Conservation (phyloP, 108 stramenopile species). For the Cyclotella choctawhatcheeana region DNA sequence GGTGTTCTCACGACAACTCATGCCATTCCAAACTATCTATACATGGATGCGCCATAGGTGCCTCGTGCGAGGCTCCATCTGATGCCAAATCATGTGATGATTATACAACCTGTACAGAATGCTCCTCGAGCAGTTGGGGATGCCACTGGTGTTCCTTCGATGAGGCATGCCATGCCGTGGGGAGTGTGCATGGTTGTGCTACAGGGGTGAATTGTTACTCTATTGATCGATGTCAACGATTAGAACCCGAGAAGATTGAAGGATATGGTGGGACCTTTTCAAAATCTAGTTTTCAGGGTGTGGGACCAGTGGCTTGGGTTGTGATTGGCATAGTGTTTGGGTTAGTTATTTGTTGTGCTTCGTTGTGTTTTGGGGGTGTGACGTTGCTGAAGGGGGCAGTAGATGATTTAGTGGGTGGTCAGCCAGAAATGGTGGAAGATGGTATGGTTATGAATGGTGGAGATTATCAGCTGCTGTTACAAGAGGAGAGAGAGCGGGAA, state of each 20-base stretch:
- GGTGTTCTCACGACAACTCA: constrained; percentile 79
- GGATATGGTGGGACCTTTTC: constrained; percentile 40
- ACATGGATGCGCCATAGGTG: constrained; percentile 73
- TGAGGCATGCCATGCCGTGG: constrained; percentile 80
- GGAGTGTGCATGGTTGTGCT: constrained; percentile 81
- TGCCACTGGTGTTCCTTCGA: constrained; percentile 59
- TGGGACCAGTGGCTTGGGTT: constrained; percentile 42
- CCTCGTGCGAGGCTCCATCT: constrained; percentile 54
- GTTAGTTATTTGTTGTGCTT: constrained; percentile 61
- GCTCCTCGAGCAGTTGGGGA: constrained; percentile 41
- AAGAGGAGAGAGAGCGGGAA: constrained; percentile 4
- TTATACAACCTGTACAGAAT: constrained; percentile 36
- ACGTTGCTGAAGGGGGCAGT: constrained; percentile 64
- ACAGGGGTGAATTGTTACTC: constrained; percentile 87
- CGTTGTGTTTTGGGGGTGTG: constrained; percentile 55
- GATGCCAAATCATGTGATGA: constrained; percentile 23
- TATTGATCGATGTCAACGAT: constrained; percentile 79
- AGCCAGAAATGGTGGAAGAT: constrained; percentile 35
- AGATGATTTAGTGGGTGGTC: constrained; percentile 60
- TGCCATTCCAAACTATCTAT: constrained; percentile 82
- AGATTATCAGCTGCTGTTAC: constrained; percentile 3
- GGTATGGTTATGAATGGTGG: constrained; percentile 15
- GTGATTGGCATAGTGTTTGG: constrained; percentile 46
- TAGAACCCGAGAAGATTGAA: constrained; percentile 61
- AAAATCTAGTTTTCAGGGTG: constrained; percentile 39